Conservation (phyloP, 2,329 filamentous ascomycete species). For the Penicillium vulpinum region DNA sequence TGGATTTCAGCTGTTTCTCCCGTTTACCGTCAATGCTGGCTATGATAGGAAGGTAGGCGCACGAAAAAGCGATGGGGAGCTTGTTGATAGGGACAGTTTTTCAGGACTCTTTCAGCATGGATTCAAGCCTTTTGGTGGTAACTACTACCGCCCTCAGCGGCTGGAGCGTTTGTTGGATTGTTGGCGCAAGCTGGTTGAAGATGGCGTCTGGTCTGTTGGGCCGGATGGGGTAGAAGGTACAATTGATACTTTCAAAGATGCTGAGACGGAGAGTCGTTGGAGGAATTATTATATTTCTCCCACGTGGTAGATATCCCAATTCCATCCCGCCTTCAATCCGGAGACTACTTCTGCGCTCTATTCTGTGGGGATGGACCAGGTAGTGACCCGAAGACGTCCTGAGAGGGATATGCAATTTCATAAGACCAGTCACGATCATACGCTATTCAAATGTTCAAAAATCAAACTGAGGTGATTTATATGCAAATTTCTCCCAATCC, state of each 20-base stretch:
- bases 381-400: no score
- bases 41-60: slow-evolving; percentile 21
- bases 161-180: slow-evolving; percentile 28
- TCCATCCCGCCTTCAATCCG: no score
- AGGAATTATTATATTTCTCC: slow-evolving; percentile 17
- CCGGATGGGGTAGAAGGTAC: slow-evolving; percentile 27
- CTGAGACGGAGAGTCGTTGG: slow-evolving; percentile 20
- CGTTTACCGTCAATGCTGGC: slow-evolving; percentile 12
- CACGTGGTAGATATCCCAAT: slow-evolving; percentile 14
- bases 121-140: slow-evolving; percentile 35
- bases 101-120: slow-evolving; percentile 37
- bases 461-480: no score
- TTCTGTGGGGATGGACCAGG: no score
- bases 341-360: no score
- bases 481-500: no score
- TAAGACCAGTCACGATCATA: no score
- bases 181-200: slow-evolving; percentile 28
- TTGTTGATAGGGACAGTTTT: slow-evolving; percentile 16
- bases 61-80: slow-evolving; percentile 28
- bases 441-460: no score
- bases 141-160: slow-evolving; percentile 23
- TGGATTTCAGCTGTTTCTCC: slow-evolving; percentile 28
- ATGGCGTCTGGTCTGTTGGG: slow-evolving; percentile 30
- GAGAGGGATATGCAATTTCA: no score
- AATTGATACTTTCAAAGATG: slow-evolving; percentile 31